These are phyloP conservation scores for Solanum sejunctum DNA, from an alignment of 257 asterid species.

Conservation along the genomic window DNA sequence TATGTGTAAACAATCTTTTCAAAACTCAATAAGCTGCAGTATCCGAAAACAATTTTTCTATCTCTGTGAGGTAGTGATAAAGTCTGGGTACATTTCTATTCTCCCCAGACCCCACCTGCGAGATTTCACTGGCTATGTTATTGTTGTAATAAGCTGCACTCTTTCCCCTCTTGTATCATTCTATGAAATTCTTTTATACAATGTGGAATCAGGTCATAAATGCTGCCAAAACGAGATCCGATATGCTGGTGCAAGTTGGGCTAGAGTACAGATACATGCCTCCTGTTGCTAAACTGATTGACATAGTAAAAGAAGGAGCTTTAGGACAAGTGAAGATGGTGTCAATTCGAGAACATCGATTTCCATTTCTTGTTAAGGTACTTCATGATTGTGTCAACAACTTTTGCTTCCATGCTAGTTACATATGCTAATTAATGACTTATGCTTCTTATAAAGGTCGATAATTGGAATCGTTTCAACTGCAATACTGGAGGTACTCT, in stretches of 20 bases:
- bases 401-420: background rate
- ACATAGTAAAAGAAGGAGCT: constrained; percentile 53
- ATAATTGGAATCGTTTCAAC: constrained; percentile 94
- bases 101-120: too few species aligned
- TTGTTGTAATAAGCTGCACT: background rate
- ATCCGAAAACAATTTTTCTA: too few species aligned
- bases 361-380: constrained; percentile 94
- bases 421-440: constrained; percentile 7
- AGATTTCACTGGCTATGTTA: too few species aligned
- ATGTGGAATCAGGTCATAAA: constrained; percentile 38
- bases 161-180: background rate
- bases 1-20: too few species aligned
- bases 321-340: constrained; percentile 84
- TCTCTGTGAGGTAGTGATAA: too few species aligned
- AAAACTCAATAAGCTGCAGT: too few species aligned
- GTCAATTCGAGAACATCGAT: constrained; percentile 85
- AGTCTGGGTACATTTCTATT: too few species aligned
- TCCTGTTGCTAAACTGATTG: constrained; percentile 79
- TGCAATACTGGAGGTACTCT: constrained; percentile 87
- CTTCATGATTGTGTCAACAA: background rate
- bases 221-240: constrained; percentile 68
- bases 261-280: constrained; percentile 97
- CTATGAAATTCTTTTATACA: background rate
- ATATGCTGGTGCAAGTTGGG: constrained; percentile 77
- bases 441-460: constrained; percentile 44